phyloP scores from a whole-genome alignment of 208 protist species.

The Trichomonas vaginalis region DNA sequence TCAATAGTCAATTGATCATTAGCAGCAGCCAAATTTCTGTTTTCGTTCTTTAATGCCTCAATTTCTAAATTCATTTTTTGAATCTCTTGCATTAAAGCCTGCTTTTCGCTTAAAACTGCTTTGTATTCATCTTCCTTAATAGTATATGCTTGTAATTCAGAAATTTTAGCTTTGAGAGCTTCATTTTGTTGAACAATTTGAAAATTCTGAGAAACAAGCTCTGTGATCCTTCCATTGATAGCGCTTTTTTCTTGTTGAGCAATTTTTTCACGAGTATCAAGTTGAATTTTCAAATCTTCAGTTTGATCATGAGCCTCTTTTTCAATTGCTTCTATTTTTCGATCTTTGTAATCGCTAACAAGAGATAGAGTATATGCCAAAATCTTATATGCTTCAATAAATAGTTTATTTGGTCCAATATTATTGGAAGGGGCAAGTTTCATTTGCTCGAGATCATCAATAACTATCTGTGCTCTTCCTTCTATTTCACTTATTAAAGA shows the following conservation, averaged over 20 bases:
- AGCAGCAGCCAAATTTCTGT: neutral
- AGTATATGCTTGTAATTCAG: neutral
- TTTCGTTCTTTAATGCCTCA: neutral
- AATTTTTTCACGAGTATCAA: neutral
- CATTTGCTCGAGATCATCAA: neutral
- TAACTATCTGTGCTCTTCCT: neutral
- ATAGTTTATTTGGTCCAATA: neutral
- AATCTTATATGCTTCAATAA: neutral
- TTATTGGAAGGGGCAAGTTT: neutral
- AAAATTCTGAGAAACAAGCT: neutral
- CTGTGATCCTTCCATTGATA: neutral
- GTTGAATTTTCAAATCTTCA: neutral
- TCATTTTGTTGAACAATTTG: neutral
- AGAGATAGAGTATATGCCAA: neutral
- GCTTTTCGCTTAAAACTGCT: neutral
- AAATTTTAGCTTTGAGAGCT: neutral
- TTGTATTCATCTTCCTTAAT: neutral
- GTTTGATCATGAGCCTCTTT: neutral
- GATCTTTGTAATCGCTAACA: neutral
- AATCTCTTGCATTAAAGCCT: neutral
- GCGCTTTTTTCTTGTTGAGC: neutral
- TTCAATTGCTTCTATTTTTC: neutral
- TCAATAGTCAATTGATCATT: neutral
- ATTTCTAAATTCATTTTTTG: neutral
- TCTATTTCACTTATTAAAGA: neutral